Percentiles rank a stretch among this genome's conserved stretches.
Conservation (phyloP, 2,329 filamentous ascomycete genomes). For the Botrytis squamosa region DNA sequence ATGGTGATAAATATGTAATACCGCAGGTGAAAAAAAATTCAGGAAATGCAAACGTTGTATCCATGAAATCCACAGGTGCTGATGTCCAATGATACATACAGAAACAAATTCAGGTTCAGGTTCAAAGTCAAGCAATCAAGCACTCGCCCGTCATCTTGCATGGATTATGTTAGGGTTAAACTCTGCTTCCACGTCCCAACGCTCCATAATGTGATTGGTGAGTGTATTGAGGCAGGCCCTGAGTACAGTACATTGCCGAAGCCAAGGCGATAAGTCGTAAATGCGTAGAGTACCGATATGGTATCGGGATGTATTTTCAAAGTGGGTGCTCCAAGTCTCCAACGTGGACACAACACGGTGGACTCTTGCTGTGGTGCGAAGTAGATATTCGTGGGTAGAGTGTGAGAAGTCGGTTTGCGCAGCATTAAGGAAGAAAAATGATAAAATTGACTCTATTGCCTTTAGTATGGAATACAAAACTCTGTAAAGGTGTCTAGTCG, state of each 20-base stretch:
- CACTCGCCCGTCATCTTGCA: conserved; percentile 14
- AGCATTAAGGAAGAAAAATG: not conserved
- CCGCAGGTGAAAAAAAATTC: not conserved
- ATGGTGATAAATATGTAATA: not conserved
- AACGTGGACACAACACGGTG: not conserved
- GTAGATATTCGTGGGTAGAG: not conserved
- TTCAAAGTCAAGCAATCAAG: conserved; percentile 2
- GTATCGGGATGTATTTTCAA: not conserved
- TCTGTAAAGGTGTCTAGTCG: not conserved
- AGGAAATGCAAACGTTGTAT: not conserved
- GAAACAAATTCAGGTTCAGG: not conserved
- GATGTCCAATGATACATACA: not conserved
- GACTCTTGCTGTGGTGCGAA: not conserved
- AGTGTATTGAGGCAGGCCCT: not conserved
- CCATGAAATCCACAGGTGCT: not conserved
- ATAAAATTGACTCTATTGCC: conserved; percentile 4
- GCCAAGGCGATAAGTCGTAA: not conserved
- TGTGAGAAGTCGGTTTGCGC: not conserved
- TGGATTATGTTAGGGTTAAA: not conserved
- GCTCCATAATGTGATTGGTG: conserved; percentile 8
- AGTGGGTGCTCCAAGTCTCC: not conserved
- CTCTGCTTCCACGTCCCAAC: not conserved
- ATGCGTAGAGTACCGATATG: not conserved
- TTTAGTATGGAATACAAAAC: not conserved
- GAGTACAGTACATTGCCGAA: conserved; percentile 3